phyloP scores from a whole-genome alignment of 768 basidiomycete species.

The Tephrocybe rancida region DNA sequence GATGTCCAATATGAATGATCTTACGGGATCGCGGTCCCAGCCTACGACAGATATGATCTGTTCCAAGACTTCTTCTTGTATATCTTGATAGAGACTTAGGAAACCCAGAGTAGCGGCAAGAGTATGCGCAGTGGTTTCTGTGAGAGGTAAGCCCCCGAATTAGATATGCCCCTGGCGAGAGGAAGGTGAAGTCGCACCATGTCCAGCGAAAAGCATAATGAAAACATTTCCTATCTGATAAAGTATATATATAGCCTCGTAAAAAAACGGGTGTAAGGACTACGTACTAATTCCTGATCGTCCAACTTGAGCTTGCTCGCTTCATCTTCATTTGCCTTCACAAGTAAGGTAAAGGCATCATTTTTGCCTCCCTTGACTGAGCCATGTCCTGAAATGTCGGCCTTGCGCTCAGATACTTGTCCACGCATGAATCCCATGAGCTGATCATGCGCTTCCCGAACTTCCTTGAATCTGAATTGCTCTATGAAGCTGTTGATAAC shows the following conservation, averaged over 20 bases:
- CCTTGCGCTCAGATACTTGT: conserved; percentile 36
- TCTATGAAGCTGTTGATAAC: not conserved
- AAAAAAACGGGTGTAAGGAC: not conserved
- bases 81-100: conserved; percentile 41
- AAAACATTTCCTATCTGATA: conserved; percentile 55
- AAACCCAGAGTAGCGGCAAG: conserved; percentile 45
- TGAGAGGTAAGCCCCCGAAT: not conserved
- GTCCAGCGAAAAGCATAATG: conserved; percentile 57
- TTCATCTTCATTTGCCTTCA: conserved; percentile 49
- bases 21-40: conserved; percentile 34
- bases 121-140: conserved; percentile 48
- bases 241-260: not conserved
- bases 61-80: conserved; percentile 43
- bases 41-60: conserved; percentile 40
- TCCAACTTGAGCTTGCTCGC: conserved; percentile 38
- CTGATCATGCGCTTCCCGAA: conserved; percentile 30
- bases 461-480: conserved; percentile 31
- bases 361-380: conserved; percentile 8
- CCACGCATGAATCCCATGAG: conserved; percentile 39
- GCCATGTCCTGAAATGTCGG: conserved; percentile 22
- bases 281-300: conserved; percentile 41
- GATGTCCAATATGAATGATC: not conserved
- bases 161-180: not conserved
- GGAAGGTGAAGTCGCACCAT: conserved; percentile 36
- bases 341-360: conserved; percentile 45